These are phyloP conservation scores for Flaveria linearis DNA, from an alignment of 129 eudicot species.

Conservation along the genomic window DNA sequence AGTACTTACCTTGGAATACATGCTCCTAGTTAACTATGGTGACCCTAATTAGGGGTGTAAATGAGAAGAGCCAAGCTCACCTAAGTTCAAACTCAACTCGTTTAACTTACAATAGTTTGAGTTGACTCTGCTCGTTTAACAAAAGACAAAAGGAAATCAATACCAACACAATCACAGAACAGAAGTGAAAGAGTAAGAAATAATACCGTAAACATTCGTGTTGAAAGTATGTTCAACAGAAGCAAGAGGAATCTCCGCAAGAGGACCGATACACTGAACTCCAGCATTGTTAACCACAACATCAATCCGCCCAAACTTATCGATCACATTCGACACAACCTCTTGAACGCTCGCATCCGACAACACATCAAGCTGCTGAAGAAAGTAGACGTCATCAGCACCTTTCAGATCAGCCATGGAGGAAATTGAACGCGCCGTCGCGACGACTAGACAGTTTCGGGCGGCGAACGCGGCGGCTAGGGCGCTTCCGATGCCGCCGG, in stretches of 20 bases:
- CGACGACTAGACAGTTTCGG: slow-evolving; percentile 68
- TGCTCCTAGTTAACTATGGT: no score
- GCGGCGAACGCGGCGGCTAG: slow-evolving; percentile 81
- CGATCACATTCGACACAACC: slow-evolving; percentile 53
- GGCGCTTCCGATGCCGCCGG: slow-evolving; percentile 91
- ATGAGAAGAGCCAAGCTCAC: no score
- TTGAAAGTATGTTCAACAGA: slow-evolving; percentile 61
- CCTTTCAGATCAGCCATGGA: slow-evolving; percentile 57
- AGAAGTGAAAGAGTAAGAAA: background rate
- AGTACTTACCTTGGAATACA: no score
- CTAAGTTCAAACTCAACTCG: no score
- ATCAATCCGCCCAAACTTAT: slow-evolving; percentile 71
- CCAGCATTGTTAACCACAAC: slow-evolving; percentile 89
- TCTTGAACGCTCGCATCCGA: slow-evolving; percentile 58
- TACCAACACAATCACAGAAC: background rate
- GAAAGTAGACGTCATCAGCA: slow-evolving; percentile 40
- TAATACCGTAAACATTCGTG: slow-evolving; percentile 79
- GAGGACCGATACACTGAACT: slow-evolving; percentile 90
- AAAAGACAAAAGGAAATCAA: background rate
- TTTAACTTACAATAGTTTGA: no score
- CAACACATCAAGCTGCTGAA: slow-evolving; percentile 68
- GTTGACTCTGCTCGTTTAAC: no score
- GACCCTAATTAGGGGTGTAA: no score
- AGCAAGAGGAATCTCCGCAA: slow-evolving; percentile 77
- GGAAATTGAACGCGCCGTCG: slow-evolving; percentile 63